A percentile compares a stretch with the other conserved stretches of the same genome.
Conservation (phyloP, 331 rosid species). For the Ulmus americana region DNA sequence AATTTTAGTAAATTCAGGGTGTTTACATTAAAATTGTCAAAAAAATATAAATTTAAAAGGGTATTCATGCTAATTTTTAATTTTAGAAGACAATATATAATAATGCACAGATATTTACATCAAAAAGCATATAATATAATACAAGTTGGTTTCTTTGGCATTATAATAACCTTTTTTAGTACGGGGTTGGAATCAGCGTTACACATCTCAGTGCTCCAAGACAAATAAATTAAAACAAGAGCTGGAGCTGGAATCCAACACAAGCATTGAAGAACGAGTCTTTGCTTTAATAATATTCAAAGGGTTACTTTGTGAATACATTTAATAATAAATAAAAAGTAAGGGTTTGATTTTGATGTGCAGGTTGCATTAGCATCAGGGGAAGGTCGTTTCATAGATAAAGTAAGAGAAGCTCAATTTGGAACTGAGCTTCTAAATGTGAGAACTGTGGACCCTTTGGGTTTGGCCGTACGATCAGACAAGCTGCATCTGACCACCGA, state of each 20-base stretch:
- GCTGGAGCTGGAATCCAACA: not conserved
- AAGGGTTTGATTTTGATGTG: not conserved
- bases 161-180: too few relatives aligned
- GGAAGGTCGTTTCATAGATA: slow-evolving; percentile 39
- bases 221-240: not conserved
- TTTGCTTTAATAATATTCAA: too few relatives aligned
- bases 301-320: not conserved
- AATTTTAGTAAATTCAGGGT: too few relatives aligned
- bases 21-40: too few relatives aligned
- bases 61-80: too few relatives aligned
- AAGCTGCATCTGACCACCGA: slow-evolving; percentile 53
- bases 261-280: not conserved
- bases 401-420: slow-evolving; percentile 59
- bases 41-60: too few relatives aligned
- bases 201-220: too few relatives aligned
- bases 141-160: too few relatives aligned
- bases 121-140: too few relatives aligned
- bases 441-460: slow-evolving; percentile 58
- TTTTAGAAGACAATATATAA: too few relatives aligned
- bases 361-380: slow-evolving; percentile 72
- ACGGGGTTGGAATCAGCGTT: too few relatives aligned
- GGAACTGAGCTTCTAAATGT: slow-evolving; percentile 48
- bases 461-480: slow-evolving; percentile 48
- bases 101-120: too few relatives aligned
- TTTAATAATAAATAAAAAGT: not conserved